phyloP scores from a whole-genome alignment of 2,329 filamentous ascomycete genomes.

The Microsporum audouinii region DNA sequence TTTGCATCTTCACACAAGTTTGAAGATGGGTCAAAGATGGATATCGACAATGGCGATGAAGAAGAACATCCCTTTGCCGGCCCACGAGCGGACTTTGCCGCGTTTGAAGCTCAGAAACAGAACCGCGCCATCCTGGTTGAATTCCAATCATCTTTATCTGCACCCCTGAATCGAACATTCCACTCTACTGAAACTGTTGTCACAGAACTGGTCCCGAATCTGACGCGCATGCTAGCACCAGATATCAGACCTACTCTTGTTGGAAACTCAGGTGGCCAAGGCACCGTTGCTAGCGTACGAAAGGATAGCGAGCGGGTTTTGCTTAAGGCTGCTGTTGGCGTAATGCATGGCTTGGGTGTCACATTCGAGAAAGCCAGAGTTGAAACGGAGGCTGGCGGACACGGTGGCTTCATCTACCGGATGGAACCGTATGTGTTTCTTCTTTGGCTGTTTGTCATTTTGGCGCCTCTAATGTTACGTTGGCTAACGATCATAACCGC shows the following conservation, averaged over 20 bases:
- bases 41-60: constrained; percentile 36
- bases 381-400: constrained; percentile 52
- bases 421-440: constrained; percentile 74
- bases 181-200: constrained; percentile 66
- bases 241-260: constrained; percentile 86
- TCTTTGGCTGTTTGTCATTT: background rate
- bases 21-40: constrained; percentile 35
- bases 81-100: constrained; percentile 67
- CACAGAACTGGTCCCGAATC: constrained; percentile 72
- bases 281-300: constrained; percentile 68
- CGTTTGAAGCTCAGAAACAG: constrained; percentile 67
- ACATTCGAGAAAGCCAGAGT: constrained; percentile 69
- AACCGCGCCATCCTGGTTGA: constrained; percentile 62
- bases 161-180: constrained; percentile 64
- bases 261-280: constrained; percentile 52
- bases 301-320: constrained; percentile 75
- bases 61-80: constrained; percentile 66
- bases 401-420: constrained; percentile 69
- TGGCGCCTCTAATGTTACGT: background rate
- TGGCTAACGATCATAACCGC: constrained; percentile 4
- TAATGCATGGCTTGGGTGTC: constrained; percentile 73
- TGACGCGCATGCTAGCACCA: constrained; percentile 72
- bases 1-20: constrained; percentile 62
- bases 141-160: constrained; percentile 60
- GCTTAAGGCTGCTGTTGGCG: constrained; percentile 65